A percentile compares a stretch with the other conserved stretches of the same genome.
phyloP scores from a whole-genome alignment of 176 grass and related monocot genomes.

The Oryza brachyantha region DNA sequence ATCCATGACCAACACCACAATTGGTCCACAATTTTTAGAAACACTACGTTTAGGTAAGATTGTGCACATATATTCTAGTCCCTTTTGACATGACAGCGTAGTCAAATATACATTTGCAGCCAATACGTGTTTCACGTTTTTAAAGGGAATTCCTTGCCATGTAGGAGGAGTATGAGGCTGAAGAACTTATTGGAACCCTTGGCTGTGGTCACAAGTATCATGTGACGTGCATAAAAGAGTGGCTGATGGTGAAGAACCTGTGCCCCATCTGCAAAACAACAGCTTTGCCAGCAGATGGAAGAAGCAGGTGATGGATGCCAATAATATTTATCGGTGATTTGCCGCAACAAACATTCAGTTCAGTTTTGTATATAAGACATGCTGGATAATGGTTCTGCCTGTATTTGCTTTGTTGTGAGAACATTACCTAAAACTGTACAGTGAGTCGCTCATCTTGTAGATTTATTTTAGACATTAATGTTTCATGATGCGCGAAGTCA shows the following conservation, averaged over 20 bases:
- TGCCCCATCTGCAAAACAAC: slow-evolving; percentile 72
- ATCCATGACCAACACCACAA: not conserved
- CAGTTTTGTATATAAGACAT: slow-evolving; percentile 43
- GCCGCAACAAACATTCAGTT: slow-evolving; percentile 11
- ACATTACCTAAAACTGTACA: slow-evolving; percentile 48
- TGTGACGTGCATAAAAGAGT: slow-evolving; percentile 53
- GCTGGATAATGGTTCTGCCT: slow-evolving; percentile 24
- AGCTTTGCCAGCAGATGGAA: slow-evolving; percentile 45
- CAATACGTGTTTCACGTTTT: not conserved
- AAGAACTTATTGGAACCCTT: slow-evolving; percentile 48
- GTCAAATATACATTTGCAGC: not conserved
- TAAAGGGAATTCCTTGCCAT: slow-evolving; percentile 10
- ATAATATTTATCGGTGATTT: slow-evolving; percentile 41
- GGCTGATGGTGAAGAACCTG: slow-evolving; percentile 61
- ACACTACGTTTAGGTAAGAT: not conserved
- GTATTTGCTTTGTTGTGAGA: slow-evolving; percentile 34
- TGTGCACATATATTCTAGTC: not conserved
- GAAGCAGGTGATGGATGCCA: slow-evolving; percentile 18
- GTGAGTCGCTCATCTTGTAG: slow-evolving; percentile 39
- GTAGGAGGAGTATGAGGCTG: slow-evolving; percentile 57
- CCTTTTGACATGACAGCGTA: not conserved
- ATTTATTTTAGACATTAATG: slow-evolving; percentile 19
- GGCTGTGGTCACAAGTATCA: slow-evolving; percentile 59
- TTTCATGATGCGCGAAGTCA: slow-evolving; percentile 17
- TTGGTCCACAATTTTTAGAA: slow-evolving; percentile 17